A percentile compares a stretch with the other conserved stretches of the same genome.
phyloP scores from a whole-genome alignment of 2,329 filamentous ascomycete species.

The Colletotrichum ledebouriae region DNA sequence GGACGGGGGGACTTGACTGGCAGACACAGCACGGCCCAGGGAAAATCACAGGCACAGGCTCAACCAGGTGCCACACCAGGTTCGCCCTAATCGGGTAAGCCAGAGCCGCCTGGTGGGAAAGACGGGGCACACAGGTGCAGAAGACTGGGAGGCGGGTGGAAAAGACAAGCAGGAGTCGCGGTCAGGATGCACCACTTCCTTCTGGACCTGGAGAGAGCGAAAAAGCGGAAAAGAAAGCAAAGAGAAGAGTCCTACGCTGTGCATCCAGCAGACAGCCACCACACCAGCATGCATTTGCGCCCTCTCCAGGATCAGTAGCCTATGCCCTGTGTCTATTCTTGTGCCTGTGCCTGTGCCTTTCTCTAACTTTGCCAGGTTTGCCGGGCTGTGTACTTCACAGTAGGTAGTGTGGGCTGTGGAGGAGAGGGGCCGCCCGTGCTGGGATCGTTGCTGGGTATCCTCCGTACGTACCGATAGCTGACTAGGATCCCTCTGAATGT shows the following conservation, averaged over 20 bases:
- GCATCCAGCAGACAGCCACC: conserved; percentile 7
- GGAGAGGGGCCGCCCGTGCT: conserved; percentile 34
- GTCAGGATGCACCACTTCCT: background rate
- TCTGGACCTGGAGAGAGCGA: background rate
- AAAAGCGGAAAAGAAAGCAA: background rate
- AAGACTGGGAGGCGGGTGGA: conserved; percentile 11
- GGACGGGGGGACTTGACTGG: conserved; percentile 9
- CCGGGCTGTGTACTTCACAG: background rate
- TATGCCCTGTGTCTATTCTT: conserved; percentile 6
- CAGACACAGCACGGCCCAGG: conserved; percentile 14
- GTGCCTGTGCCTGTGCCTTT: background rate
- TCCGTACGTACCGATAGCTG: conserved; percentile 9
- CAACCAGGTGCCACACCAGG: conserved; percentile 36
- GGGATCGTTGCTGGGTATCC: conserved; percentile 29
- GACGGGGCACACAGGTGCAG: conserved; percentile 19
- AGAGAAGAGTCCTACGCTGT: conserved; percentile 3
- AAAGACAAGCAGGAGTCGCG: conserved; percentile 3
- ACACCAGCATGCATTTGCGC: background rate
- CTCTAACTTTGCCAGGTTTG: background rate
- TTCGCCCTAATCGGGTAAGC: conserved; percentile 36
- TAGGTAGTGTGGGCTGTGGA: conserved; percentile 12
- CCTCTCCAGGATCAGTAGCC: conserved; percentile 10
- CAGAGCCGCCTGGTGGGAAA: conserved; percentile 37
- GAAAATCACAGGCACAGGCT: conserved; percentile 29
- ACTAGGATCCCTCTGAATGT: conserved; percentile 5